Evolutionary conservation across 148 eudicot species (phyloP), one percentile per base, ranked within the genome.

Genomic region (Agrostemma githago): DNA sequence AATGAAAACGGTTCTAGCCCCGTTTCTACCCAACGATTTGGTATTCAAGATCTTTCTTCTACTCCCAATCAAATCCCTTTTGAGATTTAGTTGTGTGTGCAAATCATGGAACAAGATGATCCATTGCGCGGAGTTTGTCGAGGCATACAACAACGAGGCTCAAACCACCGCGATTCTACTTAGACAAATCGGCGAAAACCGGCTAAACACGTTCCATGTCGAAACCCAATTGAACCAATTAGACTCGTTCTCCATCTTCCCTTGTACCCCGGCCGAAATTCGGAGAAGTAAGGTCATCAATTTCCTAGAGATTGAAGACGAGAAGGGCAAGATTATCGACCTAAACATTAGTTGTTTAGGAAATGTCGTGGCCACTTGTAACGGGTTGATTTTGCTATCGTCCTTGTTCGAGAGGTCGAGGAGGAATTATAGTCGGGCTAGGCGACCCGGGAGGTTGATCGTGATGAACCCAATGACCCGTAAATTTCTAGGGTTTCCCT

Each of bases 41-140:
- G 26, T 80, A 72, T 83, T 80, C 43, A 72, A 59, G 77, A 78
- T 83, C 67, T 77, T 83, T 64, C 79, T 80, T 44, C 60, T 80
- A 6, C 81, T 83, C 20, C 86, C 83, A 8, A 71, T 79, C 41
- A 73, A 74, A 68, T 67, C 86, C 43, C 83, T 83, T 68, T 60
- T 77, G 75, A 74, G 72, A 60, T 57, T 73, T 56, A 68, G 73
- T 54, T 80, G 71, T 78, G 86, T 83, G 51, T 83, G 86, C 72
- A 83, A 80, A 83, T 60, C 74, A 19, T 83, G 86, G 86, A 71
- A 77, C 51, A 83, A 69, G 46, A 15, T 83, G 79, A 80, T 83
- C 61, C 63, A 80, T 58, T 77, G 83, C 62, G 72, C 77, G 2
- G 71, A 83, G 62, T 83, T 83, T 66, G 78, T 78, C n/a, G 81